These are phyloP conservation scores for Macrolepiota dolichaula DNA, from an alignment of 768 basidiomycete genomes.

Conservation along the genomic window DNA sequence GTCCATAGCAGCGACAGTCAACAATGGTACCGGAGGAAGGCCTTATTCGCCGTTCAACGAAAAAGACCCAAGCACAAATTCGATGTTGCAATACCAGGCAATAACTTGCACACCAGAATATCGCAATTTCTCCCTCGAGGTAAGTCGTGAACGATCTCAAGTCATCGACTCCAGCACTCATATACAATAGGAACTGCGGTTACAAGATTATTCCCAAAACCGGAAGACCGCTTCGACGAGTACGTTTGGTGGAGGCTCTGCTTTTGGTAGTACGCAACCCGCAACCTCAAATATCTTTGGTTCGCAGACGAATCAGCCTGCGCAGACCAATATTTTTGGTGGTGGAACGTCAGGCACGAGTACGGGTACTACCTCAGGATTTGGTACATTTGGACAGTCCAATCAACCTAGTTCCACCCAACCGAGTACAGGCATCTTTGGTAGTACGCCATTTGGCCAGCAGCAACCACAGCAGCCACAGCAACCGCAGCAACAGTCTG, in stretches of 20 bases:
- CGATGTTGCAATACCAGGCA: conserved; percentile 67
- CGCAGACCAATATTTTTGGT: conserved; percentile 31
- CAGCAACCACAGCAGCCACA: conserved; percentile 27
- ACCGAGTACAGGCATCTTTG: conserved; percentile 34
- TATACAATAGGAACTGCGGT: conserved; percentile 57
- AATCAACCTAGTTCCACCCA: conserved; percentile 9
- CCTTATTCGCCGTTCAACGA: conserved; percentile 56
- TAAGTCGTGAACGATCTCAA: conserved; percentile 23
- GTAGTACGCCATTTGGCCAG: conserved; percentile 20
- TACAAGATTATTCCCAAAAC: conserved; percentile 73
- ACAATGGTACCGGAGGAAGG: conserved; percentile 66
- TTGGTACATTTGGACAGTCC: conserved; percentile 27
- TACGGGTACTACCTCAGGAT: conserved; percentile 30
- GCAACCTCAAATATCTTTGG: conserved; percentile 45
- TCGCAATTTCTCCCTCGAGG: conserved; percentile 75
- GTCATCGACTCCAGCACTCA: conserved; percentile 10
- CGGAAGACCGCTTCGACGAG: conserved; percentile 56
- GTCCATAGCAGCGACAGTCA: conserved; percentile 1
- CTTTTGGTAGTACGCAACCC: conserved; percentile 45
- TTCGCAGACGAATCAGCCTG: conserved; percentile 37
- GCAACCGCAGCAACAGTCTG: conserved; percentile 19
- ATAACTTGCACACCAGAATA: conserved; percentile 82
- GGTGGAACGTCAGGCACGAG: conserved; percentile 29
- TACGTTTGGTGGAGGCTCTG: conserved; percentile 53
- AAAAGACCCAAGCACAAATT: conserved; percentile 55